Percentiles rank a stretch among this genome's conserved stretches.
Conservation (phyloP, 345 rosid species). For the Corchorus capsularis region DNA sequence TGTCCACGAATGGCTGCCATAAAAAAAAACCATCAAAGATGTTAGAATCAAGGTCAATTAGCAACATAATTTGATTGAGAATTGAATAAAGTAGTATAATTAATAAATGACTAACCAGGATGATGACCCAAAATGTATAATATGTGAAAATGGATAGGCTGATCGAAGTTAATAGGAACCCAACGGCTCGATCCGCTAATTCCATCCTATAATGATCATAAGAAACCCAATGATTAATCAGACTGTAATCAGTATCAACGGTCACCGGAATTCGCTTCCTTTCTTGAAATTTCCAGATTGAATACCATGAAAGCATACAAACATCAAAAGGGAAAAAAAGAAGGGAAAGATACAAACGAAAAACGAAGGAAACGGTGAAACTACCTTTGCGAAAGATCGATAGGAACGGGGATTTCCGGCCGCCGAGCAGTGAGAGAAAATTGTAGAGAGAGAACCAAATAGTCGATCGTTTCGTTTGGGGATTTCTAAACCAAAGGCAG, state of each 20-base stretch:
- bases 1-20: constrained; percentile 87
- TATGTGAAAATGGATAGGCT: constrained; percentile 87
- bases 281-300: not conserved
- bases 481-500: not conserved
- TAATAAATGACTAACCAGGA: constrained; percentile 54
- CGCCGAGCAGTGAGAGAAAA: not conserved
- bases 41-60: not conserved
- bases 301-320: not conserved
- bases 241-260: not conserved
- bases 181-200: constrained; percentile 82
- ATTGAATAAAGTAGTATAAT: not conserved
- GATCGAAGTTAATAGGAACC: constrained; percentile 63
- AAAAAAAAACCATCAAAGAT: constrained; percentile 14
- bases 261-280: not conserved
- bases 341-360: not conserved
- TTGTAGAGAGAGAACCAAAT: not conserved
- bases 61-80: constrained; percentile 1
- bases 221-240: too few relatives aligned
- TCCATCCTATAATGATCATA: constrained; percentile 63
- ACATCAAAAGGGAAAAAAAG: not conserved
- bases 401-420: not conserved
- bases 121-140: constrained; percentile 95
- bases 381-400: not conserved
- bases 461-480: not conserved
- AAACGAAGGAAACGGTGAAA: not conserved